Base-by-base conservation (phyloP, 768 basidiomycete genomes). In the Agaricus blazei region DNA sequence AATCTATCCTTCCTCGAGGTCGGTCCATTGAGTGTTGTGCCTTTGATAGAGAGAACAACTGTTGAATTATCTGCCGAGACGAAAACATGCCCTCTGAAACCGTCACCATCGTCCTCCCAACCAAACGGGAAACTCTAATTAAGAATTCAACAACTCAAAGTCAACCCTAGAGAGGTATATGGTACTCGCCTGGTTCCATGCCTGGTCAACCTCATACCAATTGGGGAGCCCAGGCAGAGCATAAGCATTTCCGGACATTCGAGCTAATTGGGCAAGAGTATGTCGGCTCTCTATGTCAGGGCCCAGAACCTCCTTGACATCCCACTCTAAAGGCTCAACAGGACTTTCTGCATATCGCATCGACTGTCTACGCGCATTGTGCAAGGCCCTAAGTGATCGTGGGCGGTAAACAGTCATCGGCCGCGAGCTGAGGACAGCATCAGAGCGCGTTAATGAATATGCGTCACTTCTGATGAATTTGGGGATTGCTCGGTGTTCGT, bases 201-300 rank as follows among this genome's bases (percentile, higher is more conserved):
- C 73, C 2, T 69, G 64, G 63, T 88, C 89, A 2, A 93, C 69
- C 31, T 91, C 86, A 60, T 88, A 95, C 95, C 93, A 97, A 48
- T 84, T 85, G 48, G 73, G 77, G 62, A 75, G 70, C 5, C 84
- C 82, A 14, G 89, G 87, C 29, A 83, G 67, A 9, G 86, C 82
- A 70, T 98, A 98, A 1, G 96, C 95, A 65, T 98, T 91, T 36
- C 85, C 90, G 9, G 86, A 77, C 87, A 98, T 95, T 56, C 90
- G 73, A 68, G 89, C 94, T 28, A 98, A 77, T 65, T 93, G 86
- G 2, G 78, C 75, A 5, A 98, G 71, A 0, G 94, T 97, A 62
- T 88, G 85, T 51, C 78, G 72, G 66, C 96, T 90, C 56, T 80
- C 78, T 14, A 93, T 68, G 64, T 97, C 88, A 0, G 96, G 96